Evolutionary conservation across 139 green algal genomes (phyloP).

Genomic region (Chlamydomonas eustigma): DNA sequence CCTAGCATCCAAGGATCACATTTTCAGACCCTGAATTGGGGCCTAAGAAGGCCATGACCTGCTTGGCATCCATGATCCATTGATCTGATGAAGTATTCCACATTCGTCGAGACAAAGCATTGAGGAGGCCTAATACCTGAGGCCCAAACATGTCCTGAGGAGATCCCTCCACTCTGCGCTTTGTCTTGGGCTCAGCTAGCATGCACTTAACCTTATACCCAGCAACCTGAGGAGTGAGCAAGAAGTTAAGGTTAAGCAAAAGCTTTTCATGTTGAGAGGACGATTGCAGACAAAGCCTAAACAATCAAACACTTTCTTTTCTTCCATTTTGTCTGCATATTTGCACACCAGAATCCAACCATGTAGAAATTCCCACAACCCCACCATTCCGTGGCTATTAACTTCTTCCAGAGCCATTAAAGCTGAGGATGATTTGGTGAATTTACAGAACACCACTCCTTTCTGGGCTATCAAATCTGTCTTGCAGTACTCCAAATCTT

Average conservation of each 20-base stretch:
- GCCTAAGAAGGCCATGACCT: too few species aligned
- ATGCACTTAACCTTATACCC: constrained; percentile 90
- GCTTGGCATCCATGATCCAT: too few species aligned
- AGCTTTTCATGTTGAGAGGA: too few species aligned
- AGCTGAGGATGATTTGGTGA: constrained; percentile 67
- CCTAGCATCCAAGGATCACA: too few species aligned
- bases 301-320: too few species aligned
- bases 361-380: too few species aligned
- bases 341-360: too few species aligned
- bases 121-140: background rate
- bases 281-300: too few species aligned
- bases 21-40: too few species aligned
- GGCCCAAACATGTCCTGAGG: constrained; percentile 10
- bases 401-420: constrained; percentile 72
- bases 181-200: constrained; percentile 86
- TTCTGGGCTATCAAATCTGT: constrained; percentile 82
- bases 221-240: constrained; percentile 46
- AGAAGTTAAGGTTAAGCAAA: background rate
- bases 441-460: constrained; percentile 89
- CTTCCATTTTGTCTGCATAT: too few species aligned
- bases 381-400: constrained; percentile 43
- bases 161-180: constrained; percentile 42
- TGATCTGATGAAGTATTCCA: too few species aligned
- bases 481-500: constrained; percentile 89
- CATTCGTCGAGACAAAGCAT: background rate